These are phyloP conservation scores for Trametes polyzona DNA, from an alignment of 1,284 basidiomycete genomes.

Conservation along the genomic window DNA sequence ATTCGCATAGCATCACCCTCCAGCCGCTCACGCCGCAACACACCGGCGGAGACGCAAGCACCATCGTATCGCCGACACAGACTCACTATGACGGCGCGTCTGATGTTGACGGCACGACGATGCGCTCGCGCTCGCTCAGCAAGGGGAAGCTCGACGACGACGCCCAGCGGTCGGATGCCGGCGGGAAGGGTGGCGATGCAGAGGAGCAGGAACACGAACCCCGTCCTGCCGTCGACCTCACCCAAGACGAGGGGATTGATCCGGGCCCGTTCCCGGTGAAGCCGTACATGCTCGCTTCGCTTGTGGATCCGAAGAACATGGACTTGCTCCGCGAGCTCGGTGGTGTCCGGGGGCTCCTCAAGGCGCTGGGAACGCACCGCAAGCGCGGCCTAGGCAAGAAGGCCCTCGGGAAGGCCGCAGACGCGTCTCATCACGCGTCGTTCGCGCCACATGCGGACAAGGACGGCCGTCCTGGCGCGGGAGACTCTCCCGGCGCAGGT, in stretches of 20 bases:
- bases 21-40: constrained; percentile 32
- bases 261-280: constrained; percentile 73
- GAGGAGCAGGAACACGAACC: constrained; percentile 35
- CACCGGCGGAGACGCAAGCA: constrained; percentile 33
- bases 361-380: constrained; percentile 75
- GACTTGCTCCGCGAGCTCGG: constrained; percentile 74
- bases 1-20: constrained; percentile 33
- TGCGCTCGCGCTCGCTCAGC: constrained; percentile 31
- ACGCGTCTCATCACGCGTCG: constrained; percentile 16
- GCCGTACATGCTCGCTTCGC: constrained; percentile 79
- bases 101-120: constrained; percentile 32
- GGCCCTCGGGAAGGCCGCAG: constrained; percentile 8
- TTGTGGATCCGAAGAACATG: constrained; percentile 89
- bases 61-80: constrained; percentile 41
- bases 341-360: constrained; percentile 71
- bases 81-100: constrained; percentile 41
- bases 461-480: constrained; percentile 26
- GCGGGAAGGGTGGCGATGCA: constrained; percentile 26
- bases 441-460: constrained; percentile 8
- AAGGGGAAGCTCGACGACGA: constrained; percentile 27
- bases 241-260: constrained; percentile 66
- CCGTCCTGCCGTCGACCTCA: constrained; percentile 43
- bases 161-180: constrained; percentile 18
- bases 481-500: constrained; percentile 29
- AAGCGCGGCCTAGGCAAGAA: constrained; percentile 54